Percentiles rank a stretch among this genome's conserved stretches.
Evolutionary conservation across 495 filamentous ascomycete species (phyloP).

Genomic region (Neurospora sp.): DNA sequence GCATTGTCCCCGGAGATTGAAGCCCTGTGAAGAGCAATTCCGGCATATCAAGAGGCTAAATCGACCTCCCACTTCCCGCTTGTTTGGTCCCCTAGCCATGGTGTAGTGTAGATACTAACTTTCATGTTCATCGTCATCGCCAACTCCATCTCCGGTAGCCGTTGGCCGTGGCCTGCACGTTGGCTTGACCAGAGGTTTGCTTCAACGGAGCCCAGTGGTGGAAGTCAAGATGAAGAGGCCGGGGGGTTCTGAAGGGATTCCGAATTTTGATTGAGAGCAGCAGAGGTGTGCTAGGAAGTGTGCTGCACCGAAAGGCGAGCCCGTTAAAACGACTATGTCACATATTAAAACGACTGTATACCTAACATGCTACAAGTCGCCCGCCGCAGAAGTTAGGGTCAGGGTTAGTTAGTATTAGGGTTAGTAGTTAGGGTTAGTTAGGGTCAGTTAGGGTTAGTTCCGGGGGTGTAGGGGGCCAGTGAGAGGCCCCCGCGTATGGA

Average conservation of each 20-base stretch:
- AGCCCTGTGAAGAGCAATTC: background rate
- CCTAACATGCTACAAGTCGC: background rate
- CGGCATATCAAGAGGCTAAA: background rate
- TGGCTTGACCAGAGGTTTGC: background rate
- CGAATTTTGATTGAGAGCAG: background rate
- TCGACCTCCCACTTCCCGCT: background rate
- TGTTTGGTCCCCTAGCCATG: background rate
- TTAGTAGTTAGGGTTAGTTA: too few species aligned
- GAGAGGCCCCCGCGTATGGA: conserved; percentile 2
- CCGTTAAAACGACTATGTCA: background rate
- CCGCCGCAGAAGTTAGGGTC: background rate
- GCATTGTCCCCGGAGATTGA: background rate
- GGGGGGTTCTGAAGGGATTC: background rate
- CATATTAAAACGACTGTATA: background rate
- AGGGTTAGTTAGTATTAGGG: too few species aligned
- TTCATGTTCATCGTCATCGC: background rate
- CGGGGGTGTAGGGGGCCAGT: background rate
- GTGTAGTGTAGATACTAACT: background rate
- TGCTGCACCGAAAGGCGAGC: background rate
- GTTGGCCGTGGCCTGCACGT: background rate
- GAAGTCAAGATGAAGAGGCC: background rate
- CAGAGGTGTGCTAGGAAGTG: background rate
- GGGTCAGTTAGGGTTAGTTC: background rate
- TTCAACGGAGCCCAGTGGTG: background rate
- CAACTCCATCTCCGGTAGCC: background rate